phyloP scores from a whole-genome alignment of 2,329 filamentous ascomycete genomes.

The Nannizzia gypsea region DNA sequence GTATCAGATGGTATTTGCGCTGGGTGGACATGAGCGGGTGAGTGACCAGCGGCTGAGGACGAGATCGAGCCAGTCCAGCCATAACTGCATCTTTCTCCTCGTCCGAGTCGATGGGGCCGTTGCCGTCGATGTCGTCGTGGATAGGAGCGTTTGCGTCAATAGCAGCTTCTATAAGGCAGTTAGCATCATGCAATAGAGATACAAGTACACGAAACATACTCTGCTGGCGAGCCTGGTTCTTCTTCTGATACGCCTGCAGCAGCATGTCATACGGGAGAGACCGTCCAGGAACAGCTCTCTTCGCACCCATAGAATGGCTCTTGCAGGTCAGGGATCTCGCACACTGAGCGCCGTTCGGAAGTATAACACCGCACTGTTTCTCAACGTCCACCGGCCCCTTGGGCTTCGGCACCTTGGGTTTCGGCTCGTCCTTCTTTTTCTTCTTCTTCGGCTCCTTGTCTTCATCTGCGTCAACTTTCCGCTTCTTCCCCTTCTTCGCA shows the following conservation, averaged over 20 bases:
- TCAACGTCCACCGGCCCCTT: slow-evolving; percentile 93
- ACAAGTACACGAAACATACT: slow-evolving; percentile 45
- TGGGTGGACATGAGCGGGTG: slow-evolving; percentile 42
- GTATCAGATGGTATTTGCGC: slow-evolving; percentile 49
- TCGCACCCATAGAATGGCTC: slow-evolving; percentile 88
- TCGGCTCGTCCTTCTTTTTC: slow-evolving; percentile 90
- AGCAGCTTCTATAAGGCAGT: slow-evolving; percentile 56
- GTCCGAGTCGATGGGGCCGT: slow-evolving; percentile 78
- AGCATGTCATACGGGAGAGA: slow-evolving; percentile 89
- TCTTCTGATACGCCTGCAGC: slow-evolving; percentile 80
- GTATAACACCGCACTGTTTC: slow-evolving; percentile 76
- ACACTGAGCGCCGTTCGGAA: slow-evolving; percentile 76
- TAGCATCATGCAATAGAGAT: slow-evolving; percentile 8
- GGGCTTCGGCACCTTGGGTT: slow-evolving; percentile 68
- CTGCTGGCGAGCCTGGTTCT: slow-evolving; percentile 96
- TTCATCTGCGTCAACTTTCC: slow-evolving; percentile 58
- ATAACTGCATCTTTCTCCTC: slow-evolving; percentile 88
- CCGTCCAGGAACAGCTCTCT: slow-evolving; percentile 73
- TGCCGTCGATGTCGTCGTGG: slow-evolving; percentile 72
- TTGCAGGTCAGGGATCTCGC: slow-evolving; percentile 87
- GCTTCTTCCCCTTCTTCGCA: slow-evolving; percentile 59
- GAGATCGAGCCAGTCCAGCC: slow-evolving; percentile 56
- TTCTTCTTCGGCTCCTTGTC: slow-evolving; percentile 77
- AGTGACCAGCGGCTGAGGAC: slow-evolving; percentile 64
- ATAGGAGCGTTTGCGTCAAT: slow-evolving; percentile 87